Evolutionary conservation across 179 eudicot genomes (phyloP).

Genomic region (Sideroxylon spinosum): DNA sequence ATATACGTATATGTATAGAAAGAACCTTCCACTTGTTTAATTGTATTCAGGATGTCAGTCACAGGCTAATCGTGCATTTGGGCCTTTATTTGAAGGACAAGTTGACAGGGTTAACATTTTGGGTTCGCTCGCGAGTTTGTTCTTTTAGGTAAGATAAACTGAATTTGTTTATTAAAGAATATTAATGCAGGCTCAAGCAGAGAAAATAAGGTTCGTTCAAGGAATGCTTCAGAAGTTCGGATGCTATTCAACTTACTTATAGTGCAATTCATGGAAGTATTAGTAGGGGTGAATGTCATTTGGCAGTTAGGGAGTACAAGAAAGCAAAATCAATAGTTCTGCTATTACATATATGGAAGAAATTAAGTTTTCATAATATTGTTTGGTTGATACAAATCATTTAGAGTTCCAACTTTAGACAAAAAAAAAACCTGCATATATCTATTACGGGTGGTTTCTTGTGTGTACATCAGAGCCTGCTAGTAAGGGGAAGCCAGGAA

Average conservation of each 20-base stretch:
- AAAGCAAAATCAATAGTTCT: constrained; percentile 98
- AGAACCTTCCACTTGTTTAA: constrained; percentile 76
- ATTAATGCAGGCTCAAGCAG: constrained; percentile 77
- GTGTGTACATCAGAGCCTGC: too few species aligned
- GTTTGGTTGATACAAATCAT: constrained; percentile 3
- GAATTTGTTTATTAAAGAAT: not conserved
- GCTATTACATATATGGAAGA: constrained; percentile 81
- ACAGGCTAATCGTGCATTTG: constrained; percentile 83
- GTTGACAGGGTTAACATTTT: constrained; percentile 37
- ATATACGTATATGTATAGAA: too few species aligned
- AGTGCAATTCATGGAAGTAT: constrained; percentile 86
- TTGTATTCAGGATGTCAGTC: constrained; percentile 87
- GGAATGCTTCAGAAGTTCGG: constrained; percentile 99
- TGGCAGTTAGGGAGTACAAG: constrained; percentile 97
- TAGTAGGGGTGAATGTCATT: constrained; percentile 96
- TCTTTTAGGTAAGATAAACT: not conserved
- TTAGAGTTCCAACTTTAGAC: not conserved
- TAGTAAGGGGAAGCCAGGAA: too few species aligned
- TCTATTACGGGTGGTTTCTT: not conserved
- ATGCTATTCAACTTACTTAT: constrained; percentile 92
- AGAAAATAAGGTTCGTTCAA: constrained; percentile 97
- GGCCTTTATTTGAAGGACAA: constrained; percentile 92
- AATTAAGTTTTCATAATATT: constrained; percentile 7
- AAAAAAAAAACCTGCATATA: not conserved
- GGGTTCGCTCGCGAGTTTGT: constrained; percentile 3